Percentiles rank a stretch among this genome's conserved stretches.
Evolutionary conservation across 805 yeast species (phyloP).

Genomic region (Alloascoidea hylecoeti): DNA sequence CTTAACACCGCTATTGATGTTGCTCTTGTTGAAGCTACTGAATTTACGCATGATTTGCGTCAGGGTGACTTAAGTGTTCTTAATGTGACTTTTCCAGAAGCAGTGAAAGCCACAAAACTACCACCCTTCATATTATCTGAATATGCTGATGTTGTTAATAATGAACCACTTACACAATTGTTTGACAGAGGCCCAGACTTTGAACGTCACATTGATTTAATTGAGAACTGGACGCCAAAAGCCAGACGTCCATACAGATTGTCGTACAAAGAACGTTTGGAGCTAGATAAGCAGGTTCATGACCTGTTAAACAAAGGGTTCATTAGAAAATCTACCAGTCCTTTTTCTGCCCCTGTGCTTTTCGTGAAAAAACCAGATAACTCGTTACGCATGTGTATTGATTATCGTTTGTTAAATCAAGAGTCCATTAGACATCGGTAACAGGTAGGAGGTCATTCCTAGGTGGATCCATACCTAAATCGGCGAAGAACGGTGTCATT

Average conservation of each 20-base stretch:
- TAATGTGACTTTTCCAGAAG: neutral
- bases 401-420: slow-evolving; percentile 8
- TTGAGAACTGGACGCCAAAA: too few relatives aligned
- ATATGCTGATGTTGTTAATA: neutral
- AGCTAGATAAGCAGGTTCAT: neutral
- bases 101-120: neutral
- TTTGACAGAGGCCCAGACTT: neutral
- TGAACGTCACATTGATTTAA: too few relatives aligned
- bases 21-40: neutral
- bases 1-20: neutral
- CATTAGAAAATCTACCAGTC: slow-evolving; percentile 5
- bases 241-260: slow-evolving; percentile 5
- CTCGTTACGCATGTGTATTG: slow-evolving; percentile 8
- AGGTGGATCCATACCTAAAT: too few relatives aligned
- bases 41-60: neutral
- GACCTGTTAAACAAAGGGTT: slow-evolving; percentile 2
- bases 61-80: neutral
- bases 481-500: too few relatives aligned
- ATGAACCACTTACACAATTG: neutral
- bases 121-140: neutral
- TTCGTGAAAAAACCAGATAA: slow-evolving; percentile 10
- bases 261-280: slow-evolving; percentile 3
- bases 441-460: too few relatives aligned
- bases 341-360: slow-evolving; percentile 7
- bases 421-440: slow-evolving; percentile 8